A percentile compares a stretch with the other conserved stretches of the same genome.
phyloP scores from a whole-genome alignment of 257 asterid species.

The Fraxinus anomala region DNA sequence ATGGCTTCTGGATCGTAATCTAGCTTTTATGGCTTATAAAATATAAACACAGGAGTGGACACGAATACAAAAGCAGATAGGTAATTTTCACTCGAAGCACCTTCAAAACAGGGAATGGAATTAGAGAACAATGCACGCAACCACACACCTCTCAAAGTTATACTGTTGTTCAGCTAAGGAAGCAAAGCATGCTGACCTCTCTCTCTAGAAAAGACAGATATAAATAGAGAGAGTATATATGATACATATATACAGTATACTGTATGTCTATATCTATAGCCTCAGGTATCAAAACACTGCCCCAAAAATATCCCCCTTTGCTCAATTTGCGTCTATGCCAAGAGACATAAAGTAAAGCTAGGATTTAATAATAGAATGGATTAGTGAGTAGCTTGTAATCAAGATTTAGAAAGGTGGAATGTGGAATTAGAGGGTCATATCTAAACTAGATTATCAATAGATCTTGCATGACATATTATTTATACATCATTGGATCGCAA shows the following conservation, averaged over 20 bases:
- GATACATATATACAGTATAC: too few relatives aligned
- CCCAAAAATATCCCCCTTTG: slow-evolving; percentile 31
- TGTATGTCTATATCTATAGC: too few relatives aligned
- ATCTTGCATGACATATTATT: too few relatives aligned
- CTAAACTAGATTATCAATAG: too few relatives aligned
- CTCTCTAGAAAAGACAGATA: slow-evolving; percentile 13
- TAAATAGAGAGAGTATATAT: slow-evolving; percentile 15
- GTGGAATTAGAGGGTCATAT: too few relatives aligned
- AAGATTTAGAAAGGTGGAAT: not conserved
- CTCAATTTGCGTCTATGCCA: not conserved
- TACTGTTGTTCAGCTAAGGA: slow-evolving; percentile 34
- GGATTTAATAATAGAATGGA: slow-evolving; percentile 18
- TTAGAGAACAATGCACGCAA: slow-evolving; percentile 45
- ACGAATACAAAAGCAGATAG: slow-evolving; percentile 25
- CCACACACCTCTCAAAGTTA: slow-evolving; percentile 28
- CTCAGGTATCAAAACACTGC: slow-evolving; percentile 28
- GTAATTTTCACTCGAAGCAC: slow-evolving; percentile 30
- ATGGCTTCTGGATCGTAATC: slow-evolving; percentile 34
- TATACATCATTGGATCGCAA: too few relatives aligned
- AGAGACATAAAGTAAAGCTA: slow-evolving; percentile 24
- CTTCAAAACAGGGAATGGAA: slow-evolving; percentile 18
- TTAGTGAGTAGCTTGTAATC: slow-evolving; percentile 23
- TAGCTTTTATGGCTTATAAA: slow-evolving; percentile 32
- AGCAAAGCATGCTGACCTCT: slow-evolving; percentile 57
- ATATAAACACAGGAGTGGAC: not conserved